These are phyloP conservation scores for Plectosphaerella cucumerina DNA, from an alignment of 2,329 filamentous ascomycete genomes.

Conservation along the genomic window DNA sequence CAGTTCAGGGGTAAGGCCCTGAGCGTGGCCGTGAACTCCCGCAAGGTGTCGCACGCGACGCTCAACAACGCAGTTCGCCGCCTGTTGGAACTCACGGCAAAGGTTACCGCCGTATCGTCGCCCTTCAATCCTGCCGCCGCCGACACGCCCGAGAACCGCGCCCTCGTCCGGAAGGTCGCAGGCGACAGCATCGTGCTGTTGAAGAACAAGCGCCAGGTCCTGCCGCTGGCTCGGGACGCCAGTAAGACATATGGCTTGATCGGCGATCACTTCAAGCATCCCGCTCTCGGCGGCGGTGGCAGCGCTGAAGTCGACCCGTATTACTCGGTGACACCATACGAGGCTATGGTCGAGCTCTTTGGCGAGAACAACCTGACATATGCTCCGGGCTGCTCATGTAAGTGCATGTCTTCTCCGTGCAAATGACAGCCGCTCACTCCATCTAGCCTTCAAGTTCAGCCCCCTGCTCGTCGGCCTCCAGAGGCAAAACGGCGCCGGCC, in stretches of 20 bases:
- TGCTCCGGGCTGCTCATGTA: slow-evolving; percentile 17
- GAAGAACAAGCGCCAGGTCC: slow-evolving; percentile 55
- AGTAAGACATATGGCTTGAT: not conserved
- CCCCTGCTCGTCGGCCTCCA: slow-evolving; percentile 6
- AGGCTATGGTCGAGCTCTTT: slow-evolving; percentile 19
- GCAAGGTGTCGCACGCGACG: not conserved
- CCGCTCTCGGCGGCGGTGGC: slow-evolving; percentile 24
- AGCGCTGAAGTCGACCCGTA: slow-evolving; percentile 23
- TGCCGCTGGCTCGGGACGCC: slow-evolving; percentile 42
- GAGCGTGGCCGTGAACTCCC: slow-evolving; percentile 11
- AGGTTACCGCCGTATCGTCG: not conserved
- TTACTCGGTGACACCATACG: slow-evolving; percentile 21
- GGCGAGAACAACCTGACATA: slow-evolving; percentile 12
- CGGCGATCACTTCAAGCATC: slow-evolving; percentile 23
- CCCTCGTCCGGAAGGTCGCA: slow-evolving; percentile 47
- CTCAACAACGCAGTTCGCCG: slow-evolving; percentile 16
- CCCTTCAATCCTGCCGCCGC: slow-evolving; percentile 14
- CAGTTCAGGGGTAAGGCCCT: slow-evolving; percentile 33
- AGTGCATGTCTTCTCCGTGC: slow-evolving; percentile 21
- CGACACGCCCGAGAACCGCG: slow-evolving; percentile 13
- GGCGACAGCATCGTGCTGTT: slow-evolving; percentile 60
- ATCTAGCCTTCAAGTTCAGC: slow-evolving; percentile 26
- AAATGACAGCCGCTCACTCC: too few species aligned
- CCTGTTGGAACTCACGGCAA: slow-evolving; percentile 24
- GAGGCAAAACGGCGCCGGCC: not conserved